Evolutionary conservation across 2,329 filamentous ascomycete genomes (phyloP).

Genomic region (Cladosporium phlei): DNA sequence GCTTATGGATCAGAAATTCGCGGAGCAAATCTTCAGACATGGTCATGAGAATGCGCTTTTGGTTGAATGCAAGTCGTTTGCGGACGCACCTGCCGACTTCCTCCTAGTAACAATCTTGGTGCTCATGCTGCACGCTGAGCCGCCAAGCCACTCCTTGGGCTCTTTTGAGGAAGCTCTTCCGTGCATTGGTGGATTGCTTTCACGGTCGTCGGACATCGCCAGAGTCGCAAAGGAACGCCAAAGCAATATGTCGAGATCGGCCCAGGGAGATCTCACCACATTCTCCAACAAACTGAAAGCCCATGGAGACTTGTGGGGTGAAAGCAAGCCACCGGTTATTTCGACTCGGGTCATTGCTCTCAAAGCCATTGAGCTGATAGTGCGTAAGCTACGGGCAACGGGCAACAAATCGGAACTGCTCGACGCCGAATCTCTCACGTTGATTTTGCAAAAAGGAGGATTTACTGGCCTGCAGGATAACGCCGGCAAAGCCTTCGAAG

Average conservation of each 20-base stretch:
- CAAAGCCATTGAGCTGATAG: conserved; percentile 57
- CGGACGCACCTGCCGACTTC: conserved; percentile 51
- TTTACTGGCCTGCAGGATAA: conserved; percentile 8
- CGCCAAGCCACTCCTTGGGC: conserved; percentile 55
- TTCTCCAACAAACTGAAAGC: conserved; percentile 43
- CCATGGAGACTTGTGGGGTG: conserved; percentile 57
- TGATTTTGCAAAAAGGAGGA: conserved; percentile 18
- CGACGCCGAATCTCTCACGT: conserved; percentile 20
- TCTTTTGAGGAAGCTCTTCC: conserved; percentile 39
- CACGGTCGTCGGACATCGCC: conserved; percentile 52
- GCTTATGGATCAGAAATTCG: conserved; percentile 56
- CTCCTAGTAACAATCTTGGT: conserved; percentile 60
- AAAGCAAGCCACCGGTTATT: conserved; percentile 45
- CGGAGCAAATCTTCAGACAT: conserved; percentile 68
- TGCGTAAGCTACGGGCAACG: conserved; percentile 43
- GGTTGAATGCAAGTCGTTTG: conserved; percentile 48
- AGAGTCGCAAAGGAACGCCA: conserved; percentile 59
- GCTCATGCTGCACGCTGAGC: conserved; percentile 57
- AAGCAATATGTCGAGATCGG: conserved; percentile 64
- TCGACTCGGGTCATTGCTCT: conserved; percentile 62
- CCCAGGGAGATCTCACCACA: conserved; percentile 51
- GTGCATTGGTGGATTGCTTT: conserved; percentile 54
- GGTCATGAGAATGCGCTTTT: conserved; percentile 66
- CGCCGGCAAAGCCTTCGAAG: conserved; percentile 39
- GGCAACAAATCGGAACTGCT: conserved; percentile 49